Evolutionary conservation across 768 basidiomycete genomes (phyloP), one percentile per base, ranked within the genome.

Genomic region (Auriscalpium orientale): DNA sequence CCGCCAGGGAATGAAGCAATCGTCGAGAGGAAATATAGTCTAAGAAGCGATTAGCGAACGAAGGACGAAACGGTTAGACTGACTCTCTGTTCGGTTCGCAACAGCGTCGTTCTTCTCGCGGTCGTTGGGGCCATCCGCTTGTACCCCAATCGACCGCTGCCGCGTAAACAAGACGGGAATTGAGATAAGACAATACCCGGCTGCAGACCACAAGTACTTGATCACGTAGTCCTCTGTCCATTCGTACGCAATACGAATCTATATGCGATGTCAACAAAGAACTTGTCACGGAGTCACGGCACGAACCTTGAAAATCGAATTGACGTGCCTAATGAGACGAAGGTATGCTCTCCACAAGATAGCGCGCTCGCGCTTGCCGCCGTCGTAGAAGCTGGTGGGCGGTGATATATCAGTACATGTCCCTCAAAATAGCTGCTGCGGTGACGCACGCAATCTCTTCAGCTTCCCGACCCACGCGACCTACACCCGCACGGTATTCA

Each of bases 161-260:
- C 84, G 76, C 0, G 86, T 89, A 64, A 89, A 83, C 40, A 95
- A 74, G 18, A 95, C 78, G 0, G 95, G 95, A 1, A 98, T 85
- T 8, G 93, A 90, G 65, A 98, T 98, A 20, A 98, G 78, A 4
- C 79, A 80, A 68, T 98, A 98, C 0, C 95, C 95, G 4, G 84
- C 85, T 1, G 94, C 94, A 10, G 89, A 92, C 95, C 93, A 97
- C 9, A 91, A 73, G 68, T 97, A 98, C 69, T 97, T 97, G 76
- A 97, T 93, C 18, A 97, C 88, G 62, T 91, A 94, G 72, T 97
- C 95, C 66, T 97, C 95, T 0, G 91, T 97, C 94, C 90, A 97
- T 72, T 85, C 91, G 65, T 91, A 95, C 2, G 87, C 87, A 48
- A 95, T 91, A 15, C 92, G 85, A 52, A 92, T 90, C 88, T 91